A percentile compares a stretch with the other conserved stretches of the same genome.
Evolutionary conservation across 75 land plant genomes (phyloP).

Genomic region (Isoetes taiwanensis): DNA sequence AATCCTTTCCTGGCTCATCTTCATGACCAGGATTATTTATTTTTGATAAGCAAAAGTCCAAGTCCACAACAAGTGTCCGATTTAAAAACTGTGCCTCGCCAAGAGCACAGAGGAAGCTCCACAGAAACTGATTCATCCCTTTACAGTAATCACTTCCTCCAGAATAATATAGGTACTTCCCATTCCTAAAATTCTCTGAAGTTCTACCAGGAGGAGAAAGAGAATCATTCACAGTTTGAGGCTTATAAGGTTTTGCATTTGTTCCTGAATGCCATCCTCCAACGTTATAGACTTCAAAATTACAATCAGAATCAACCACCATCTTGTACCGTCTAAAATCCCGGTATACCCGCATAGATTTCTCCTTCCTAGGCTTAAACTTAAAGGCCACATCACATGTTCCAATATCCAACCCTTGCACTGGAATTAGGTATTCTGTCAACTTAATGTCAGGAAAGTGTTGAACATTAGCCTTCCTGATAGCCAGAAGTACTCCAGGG

Average conservation of each 20-base stretch:
- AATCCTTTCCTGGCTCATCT: slow-evolving; percentile 85
- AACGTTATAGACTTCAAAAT: slow-evolving; percentile 27
- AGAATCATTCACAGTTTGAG: slow-evolving; percentile 11
- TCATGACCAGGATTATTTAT: slow-evolving; percentile 36
- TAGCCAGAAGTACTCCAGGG: slow-evolving; percentile 37
- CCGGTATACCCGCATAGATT: slow-evolving; percentile 66
- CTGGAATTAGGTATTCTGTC: slow-evolving; percentile 46
- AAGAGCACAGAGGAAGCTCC: slow-evolving; percentile 89
- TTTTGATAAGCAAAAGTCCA: slow-evolving; percentile 55
- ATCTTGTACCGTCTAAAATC: slow-evolving; percentile 67
- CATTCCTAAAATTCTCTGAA: slow-evolving; percentile 23
- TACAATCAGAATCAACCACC: slow-evolving; percentile 32
- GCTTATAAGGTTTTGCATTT: slow-evolving; percentile 58
- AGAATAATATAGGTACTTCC: slow-evolving; percentile 65
- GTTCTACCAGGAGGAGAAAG: slow-evolving; percentile 6
- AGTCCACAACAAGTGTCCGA: slow-evolving; percentile 83
- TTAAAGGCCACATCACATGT: slow-evolving; percentile 83
- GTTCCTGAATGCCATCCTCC: slow-evolving; percentile 74
- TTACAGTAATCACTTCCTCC: slow-evolving; percentile 89
- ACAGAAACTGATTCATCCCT: slow-evolving; percentile 74
- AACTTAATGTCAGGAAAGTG: slow-evolving; percentile 44
- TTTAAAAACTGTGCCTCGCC: slow-evolving; percentile 87
- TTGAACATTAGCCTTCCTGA: slow-evolving; percentile 42
- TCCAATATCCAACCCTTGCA: slow-evolving; percentile 32
- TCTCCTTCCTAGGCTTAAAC: slow-evolving; percentile 61